Evolutionary conservation across 2,329 filamentous ascomycete species (phyloP).

Genomic region (Alternaria solani): DNA sequence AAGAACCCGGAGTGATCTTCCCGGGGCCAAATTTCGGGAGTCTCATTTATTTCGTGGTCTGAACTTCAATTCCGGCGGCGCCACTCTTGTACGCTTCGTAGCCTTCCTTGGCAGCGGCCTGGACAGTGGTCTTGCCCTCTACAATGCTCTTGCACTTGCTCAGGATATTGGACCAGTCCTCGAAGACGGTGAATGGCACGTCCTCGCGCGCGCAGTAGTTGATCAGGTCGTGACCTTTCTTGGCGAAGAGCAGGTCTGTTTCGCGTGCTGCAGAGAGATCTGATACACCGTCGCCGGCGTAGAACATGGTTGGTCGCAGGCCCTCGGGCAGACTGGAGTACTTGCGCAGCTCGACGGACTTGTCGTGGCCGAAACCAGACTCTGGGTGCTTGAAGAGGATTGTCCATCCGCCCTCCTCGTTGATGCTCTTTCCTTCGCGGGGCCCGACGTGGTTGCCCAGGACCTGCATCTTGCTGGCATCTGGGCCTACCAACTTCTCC

Average conservation of each 20-base stretch:
- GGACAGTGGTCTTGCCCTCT: conserved; percentile 72
- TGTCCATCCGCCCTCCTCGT: conserved; percentile 83
- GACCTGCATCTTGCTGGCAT: conserved; percentile 81
- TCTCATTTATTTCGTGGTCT: conserved; percentile 27
- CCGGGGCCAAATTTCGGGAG: neutral
- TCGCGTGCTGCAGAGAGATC: conserved; percentile 76
- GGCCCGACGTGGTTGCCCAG: conserved; percentile 82
- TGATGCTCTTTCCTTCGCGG: conserved; percentile 77
- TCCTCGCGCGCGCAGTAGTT: conserved; percentile 84
- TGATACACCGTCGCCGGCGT: conserved; percentile 70
- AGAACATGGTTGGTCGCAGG: conserved; percentile 83
- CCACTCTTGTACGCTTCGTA: conserved; percentile 58
- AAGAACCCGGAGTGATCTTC: neutral
- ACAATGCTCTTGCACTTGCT: conserved; percentile 78
- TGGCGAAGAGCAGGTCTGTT: conserved; percentile 92
- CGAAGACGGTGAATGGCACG: conserved; percentile 87
- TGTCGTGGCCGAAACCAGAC: conserved; percentile 94
- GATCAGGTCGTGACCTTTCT: conserved; percentile 88
- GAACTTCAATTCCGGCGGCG: conserved; percentile 47
- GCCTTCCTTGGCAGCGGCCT: conserved; percentile 70
- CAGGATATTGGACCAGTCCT: conserved; percentile 82
- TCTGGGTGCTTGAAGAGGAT: conserved; percentile 85
- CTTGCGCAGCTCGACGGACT: conserved; percentile 87
- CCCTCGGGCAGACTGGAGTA: conserved; percentile 76
- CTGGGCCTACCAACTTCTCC: conserved; percentile 80